Evolutionary conservation across 768 basidiomycete species (phyloP).

Genomic region (Boletus speciosus): DNA sequence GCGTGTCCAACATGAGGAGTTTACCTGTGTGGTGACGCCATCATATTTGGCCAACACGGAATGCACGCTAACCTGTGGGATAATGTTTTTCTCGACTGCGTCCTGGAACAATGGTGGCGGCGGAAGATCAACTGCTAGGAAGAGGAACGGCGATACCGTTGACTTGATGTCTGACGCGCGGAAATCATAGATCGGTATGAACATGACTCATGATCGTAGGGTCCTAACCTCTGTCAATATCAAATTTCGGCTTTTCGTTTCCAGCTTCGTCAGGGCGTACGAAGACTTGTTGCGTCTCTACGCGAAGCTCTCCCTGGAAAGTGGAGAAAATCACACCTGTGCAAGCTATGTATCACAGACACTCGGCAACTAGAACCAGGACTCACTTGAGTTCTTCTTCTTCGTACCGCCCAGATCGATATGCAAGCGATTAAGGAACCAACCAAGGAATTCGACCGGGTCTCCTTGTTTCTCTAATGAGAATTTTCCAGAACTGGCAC

Average conservation of each 20-base stretch:
- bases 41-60: constrained; percentile 92
- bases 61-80: constrained; percentile 93
- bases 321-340: constrained; percentile 87
- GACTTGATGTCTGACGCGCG: constrained; percentile 72
- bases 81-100: constrained; percentile 95
- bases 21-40: constrained; percentile 82
- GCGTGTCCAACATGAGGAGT: constrained; percentile 24
- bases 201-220: constrained; percentile 2
- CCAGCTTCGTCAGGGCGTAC: constrained; percentile 73
- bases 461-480: constrained; percentile 93
- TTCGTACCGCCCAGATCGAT: constrained; percentile 93
- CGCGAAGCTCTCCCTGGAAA: constrained; percentile 90
- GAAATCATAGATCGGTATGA: constrained; percentile 22
- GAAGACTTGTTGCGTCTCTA: constrained; percentile 92
- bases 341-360: constrained; percentile 17
- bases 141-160: constrained; percentile 85
- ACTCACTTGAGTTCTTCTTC: constrained; percentile 84
- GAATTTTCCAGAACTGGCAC: constrained; percentile 87
- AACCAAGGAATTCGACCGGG: constrained; percentile 92
- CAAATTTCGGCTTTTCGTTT: constrained; percentile 84
- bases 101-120: constrained; percentile 98
- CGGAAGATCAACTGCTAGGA: constrained; percentile 93
- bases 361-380: constrained; percentile 8
- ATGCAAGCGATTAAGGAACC: constrained; percentile 92
- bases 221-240: constrained; percentile 83